Evolutionary conservation across 805 yeast genomes (phyloP).

Genomic region (Cyberlindnera mycetangii): DNA sequence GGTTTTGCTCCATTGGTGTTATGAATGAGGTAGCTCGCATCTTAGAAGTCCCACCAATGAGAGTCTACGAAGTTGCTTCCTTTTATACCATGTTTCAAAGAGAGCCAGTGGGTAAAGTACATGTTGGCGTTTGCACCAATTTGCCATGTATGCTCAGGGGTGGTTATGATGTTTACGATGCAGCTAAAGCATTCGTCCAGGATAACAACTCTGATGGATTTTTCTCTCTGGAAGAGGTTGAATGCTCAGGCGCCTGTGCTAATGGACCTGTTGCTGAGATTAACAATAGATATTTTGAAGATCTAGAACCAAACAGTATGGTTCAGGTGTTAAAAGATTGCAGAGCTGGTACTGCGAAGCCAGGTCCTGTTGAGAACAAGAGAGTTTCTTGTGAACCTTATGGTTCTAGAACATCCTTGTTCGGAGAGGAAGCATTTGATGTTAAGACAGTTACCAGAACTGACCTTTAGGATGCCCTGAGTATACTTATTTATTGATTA

Average conservation of each 20-base stretch:
- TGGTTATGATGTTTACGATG: slow-evolving; percentile 73
- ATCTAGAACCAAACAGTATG: slow-evolving; percentile 66
- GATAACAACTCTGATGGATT: slow-evolving; percentile 72
- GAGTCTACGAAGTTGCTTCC: slow-evolving; percentile 90
- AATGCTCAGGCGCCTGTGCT: slow-evolving; percentile 89
- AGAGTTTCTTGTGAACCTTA: slow-evolving; percentile 77
- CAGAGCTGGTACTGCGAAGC: slow-evolving; percentile 55
- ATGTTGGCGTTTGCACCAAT: slow-evolving; percentile 83
- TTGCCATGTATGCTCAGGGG: slow-evolving; percentile 88
- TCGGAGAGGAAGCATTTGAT: slow-evolving; percentile 61
- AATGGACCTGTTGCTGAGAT: slow-evolving; percentile 87
- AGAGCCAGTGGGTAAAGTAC: slow-evolving; percentile 80
- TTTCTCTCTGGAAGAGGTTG: slow-evolving; percentile 84
- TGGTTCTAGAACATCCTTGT: slow-evolving; percentile 63
- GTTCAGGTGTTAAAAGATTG: slow-evolving; percentile 59
- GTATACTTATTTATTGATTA: background rate
- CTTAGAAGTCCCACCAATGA: slow-evolving; percentile 89
- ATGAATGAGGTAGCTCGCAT: slow-evolving; percentile 87
- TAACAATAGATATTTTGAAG: slow-evolving; percentile 82
- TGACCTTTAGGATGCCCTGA: slow-evolving; percentile 66
- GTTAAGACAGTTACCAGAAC: slow-evolving; percentile 68
- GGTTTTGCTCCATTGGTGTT: slow-evolving; percentile 81
- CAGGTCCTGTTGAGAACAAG: slow-evolving; percentile 65
- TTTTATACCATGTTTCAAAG: slow-evolving; percentile 90
- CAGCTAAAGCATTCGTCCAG: slow-evolving; percentile 57